A percentile compares a stretch with the other conserved stretches of the same genome.
These are phyloP conservation scores for Cercospora zeina DNA, from an alignment of 2,329 filamentous ascomycete genomes.

Conservation along the genomic window DNA sequence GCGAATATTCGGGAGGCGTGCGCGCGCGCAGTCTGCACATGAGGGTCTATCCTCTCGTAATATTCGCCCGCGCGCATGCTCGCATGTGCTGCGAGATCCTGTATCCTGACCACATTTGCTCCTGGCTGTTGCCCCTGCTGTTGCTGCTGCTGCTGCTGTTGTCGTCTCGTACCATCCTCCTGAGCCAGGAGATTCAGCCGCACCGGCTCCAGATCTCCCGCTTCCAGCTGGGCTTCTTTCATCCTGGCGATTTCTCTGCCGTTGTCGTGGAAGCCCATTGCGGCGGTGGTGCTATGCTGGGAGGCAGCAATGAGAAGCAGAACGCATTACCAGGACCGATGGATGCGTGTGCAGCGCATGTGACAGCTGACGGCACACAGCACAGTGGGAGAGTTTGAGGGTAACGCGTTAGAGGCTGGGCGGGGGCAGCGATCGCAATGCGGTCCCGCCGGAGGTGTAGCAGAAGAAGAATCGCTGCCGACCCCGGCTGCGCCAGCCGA, in stretches of 20 bases:
- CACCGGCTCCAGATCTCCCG: slow-evolving; percentile 28
- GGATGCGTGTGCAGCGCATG: slow-evolving; percentile 7
- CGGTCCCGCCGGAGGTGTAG: slow-evolving; percentile 1
- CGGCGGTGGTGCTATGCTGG: background rate
- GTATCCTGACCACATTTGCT: slow-evolving; percentile 13
- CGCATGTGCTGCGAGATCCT: slow-evolving; percentile 14
- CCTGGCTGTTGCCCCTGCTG: slow-evolving; percentile 6
- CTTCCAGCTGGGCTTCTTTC: slow-evolving; percentile 28
- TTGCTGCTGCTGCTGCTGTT: slow-evolving; percentile 22
- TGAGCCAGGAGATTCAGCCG: slow-evolving; percentile 27
- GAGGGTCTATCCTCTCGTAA: slow-evolving; percentile 13
- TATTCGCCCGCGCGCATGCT: slow-evolving; percentile 16
- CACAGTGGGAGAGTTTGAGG: background rate
- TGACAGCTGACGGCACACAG: slow-evolving; percentile 3
- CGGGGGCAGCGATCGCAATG: slow-evolving; percentile 10
- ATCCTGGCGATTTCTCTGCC: slow-evolving; percentile 22
- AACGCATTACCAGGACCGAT: background rate
- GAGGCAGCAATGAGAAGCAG: background rate
- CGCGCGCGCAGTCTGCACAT: slow-evolving; percentile 13
- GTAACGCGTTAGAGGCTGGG: slow-evolving; percentile 12
- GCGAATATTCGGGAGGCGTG: slow-evolving; percentile 13
- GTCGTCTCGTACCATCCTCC: slow-evolving; percentile 27
- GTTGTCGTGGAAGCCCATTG: slow-evolving; percentile 25
- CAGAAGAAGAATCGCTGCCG: slow-evolving; percentile 2
- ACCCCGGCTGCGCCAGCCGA: slow-evolving; percentile 7